phyloP scores from a whole-genome alignment of 108 stramenopile species.

The Skeletonema menzelii region DNA sequence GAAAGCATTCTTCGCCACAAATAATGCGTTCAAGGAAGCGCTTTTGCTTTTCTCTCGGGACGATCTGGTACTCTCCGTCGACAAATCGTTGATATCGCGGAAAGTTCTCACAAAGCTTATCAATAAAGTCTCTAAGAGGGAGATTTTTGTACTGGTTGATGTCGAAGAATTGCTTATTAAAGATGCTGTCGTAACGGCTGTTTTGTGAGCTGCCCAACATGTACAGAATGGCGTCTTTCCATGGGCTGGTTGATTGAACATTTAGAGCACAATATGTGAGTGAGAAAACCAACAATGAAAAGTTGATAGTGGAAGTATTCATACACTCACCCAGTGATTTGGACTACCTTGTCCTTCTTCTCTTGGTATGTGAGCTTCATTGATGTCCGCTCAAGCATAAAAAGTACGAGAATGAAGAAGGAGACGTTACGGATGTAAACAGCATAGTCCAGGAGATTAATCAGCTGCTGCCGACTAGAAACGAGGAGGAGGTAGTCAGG shows the following conservation, averaged over 20 bases:
- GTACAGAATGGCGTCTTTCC: constrained; percentile 53
- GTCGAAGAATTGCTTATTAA: constrained; percentile 50
- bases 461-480: constrained; percentile 48
- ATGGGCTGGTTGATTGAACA: constrained; percentile 21
- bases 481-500: constrained; percentile 51
- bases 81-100: constrained; percentile 47
- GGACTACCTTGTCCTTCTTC: constrained; percentile 41
- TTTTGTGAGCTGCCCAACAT: constrained; percentile 23
- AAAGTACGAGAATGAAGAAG: constrained; percentile 52
- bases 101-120: constrained; percentile 47
- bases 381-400: constrained; percentile 40
- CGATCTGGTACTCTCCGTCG: constrained; percentile 50
- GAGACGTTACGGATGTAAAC: constrained; percentile 48
- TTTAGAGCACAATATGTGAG: not conserved
- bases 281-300: not conserved
- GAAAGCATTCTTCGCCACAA: constrained; percentile 51
- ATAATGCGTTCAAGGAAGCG: constrained; percentile 51
- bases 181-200: constrained; percentile 41
- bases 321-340: constrained; percentile 41
- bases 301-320: not conserved
- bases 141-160: constrained; percentile 41
- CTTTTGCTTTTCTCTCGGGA: constrained; percentile 56
- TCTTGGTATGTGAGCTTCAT: constrained; percentile 34
- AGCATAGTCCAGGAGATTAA: constrained; percentile 56
- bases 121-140: constrained; percentile 50